A percentile compares a stretch with the other conserved stretches of the same genome.
These are phyloP conservation scores for Besnoitia besnoiti DNA, from an alignment of 169 alveolate genomes.

Conservation along the genomic window DNA sequence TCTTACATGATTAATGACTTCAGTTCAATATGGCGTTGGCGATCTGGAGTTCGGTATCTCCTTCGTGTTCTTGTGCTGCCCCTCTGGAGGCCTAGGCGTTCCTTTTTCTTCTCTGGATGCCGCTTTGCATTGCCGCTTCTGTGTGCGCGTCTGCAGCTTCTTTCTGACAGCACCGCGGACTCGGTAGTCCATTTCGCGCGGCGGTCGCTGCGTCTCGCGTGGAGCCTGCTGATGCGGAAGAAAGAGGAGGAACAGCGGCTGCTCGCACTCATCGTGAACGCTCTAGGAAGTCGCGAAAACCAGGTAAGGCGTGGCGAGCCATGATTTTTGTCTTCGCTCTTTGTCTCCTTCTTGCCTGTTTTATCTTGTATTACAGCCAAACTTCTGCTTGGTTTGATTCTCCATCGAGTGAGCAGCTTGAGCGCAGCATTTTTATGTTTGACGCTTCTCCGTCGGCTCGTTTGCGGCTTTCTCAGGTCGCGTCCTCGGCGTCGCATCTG, in stretches of 20 bases:
- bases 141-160: not conserved
- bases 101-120: too few species aligned
- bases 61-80: too few species aligned
- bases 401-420: not conserved
- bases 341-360: not conserved
- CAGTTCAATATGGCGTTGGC: too few species aligned
- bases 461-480: not conserved
- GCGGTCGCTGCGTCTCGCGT: not conserved
- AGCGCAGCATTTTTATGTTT: not conserved
- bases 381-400: not conserved
- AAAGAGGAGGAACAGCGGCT: slow-evolving; percentile 9
- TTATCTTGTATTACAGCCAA: too few species aligned
- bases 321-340: not conserved
- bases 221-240: slow-evolving; percentile 3
- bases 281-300: not conserved
- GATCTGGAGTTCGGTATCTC: too few species aligned
- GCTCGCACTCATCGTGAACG: not conserved
- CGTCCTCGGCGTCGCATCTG: not conserved
- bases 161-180: not conserved
- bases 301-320: not conserved
- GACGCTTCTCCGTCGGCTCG: not conserved
- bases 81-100: too few species aligned
- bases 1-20: too few species aligned
- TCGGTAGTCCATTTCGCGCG: not conserved
- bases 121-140: not conserved